Conservation (phyloP, 2,329 filamentous ascomycete species). For the Thelonectria rubi region DNA sequence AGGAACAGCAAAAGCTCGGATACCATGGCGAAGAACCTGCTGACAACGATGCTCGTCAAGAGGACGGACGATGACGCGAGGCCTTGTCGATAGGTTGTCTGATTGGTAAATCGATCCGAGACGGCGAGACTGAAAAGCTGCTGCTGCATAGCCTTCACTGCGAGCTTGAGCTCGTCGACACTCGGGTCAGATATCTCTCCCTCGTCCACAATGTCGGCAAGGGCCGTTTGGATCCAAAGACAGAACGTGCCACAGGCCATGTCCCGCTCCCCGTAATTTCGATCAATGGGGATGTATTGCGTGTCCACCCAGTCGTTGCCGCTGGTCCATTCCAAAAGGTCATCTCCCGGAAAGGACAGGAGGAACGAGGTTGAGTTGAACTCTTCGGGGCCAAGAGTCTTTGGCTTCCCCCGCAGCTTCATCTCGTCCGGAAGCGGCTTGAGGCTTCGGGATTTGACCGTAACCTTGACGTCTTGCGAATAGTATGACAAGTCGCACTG, state of each 20-base stretch:
- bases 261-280: neutral
- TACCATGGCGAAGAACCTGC: neutral
- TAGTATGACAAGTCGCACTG: neutral
- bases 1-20: constrained; percentile 7
- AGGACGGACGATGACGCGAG: neutral
- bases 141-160: neutral
- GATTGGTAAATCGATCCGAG: neutral
- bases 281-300: no score
- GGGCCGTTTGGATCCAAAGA: no score
- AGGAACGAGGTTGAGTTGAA: neutral
- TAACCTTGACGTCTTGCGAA: constrained; percentile 7
- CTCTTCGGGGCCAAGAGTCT: neutral
- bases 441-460: neutral
- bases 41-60: constrained; percentile 1
- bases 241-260: no score
- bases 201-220: no score
- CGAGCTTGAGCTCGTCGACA: neutral
- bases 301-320: no score
- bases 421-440: neutral
- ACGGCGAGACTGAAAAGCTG: neutral
- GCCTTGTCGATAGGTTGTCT: neutral
- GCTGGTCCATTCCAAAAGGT: no score
- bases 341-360: no score
- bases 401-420: neutral
- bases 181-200: neutral